Evolutionary conservation across 257 asterid genomes (phyloP).

Genomic region (Capsicum pubescens): DNA sequence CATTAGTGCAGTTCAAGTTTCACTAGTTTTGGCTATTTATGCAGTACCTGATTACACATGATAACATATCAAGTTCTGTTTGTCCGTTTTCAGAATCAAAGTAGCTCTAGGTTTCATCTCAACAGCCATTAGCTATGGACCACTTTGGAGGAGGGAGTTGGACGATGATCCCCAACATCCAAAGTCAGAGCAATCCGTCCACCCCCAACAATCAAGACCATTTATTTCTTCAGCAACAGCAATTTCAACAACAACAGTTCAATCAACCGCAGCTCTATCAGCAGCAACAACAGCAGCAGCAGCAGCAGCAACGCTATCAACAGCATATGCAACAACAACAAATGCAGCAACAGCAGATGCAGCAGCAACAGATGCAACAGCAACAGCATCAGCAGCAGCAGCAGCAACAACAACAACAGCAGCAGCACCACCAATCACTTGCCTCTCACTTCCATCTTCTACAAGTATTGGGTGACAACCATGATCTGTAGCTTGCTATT

Average conservation of each 20-base stretch:
- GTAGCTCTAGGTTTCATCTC: slow-evolving; percentile 18
- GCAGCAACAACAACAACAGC: slow-evolving; percentile 41
- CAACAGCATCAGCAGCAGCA: slow-evolving; percentile 31
- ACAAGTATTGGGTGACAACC: slow-evolving; percentile 46
- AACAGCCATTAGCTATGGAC: slow-evolving; percentile 57
- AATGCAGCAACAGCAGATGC: slow-evolving; percentile 40
- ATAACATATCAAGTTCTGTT: not conserved
- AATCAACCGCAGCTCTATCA: slow-evolving; percentile 51
- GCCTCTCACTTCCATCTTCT: slow-evolving; percentile 79
- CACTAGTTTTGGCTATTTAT: not conserved
- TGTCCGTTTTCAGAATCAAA: not conserved
- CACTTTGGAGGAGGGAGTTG: slow-evolving; percentile 81
- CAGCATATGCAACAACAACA: slow-evolving; percentile 31
- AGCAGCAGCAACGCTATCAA: slow-evolving; percentile 24
- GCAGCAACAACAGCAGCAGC: slow-evolving; percentile 37
- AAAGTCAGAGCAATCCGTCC: slow-evolving; percentile 73
- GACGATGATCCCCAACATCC: slow-evolving; percentile 84
- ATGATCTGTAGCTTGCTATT: slow-evolving; percentile 13
- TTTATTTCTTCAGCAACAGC: slow-evolving; percentile 68
- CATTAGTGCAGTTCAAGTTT: not conserved
- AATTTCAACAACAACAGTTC: slow-evolving; percentile 59
- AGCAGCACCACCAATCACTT: slow-evolving; percentile 69
- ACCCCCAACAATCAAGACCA: slow-evolving; percentile 84
- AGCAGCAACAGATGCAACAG: slow-evolving; percentile 37
- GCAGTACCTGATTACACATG: not conserved